Percentiles rank a stretch among this genome's conserved stretches.
phyloP scores from a whole-genome alignment of 1,284 basidiomycete genomes.

The Sparassis latifolia region DNA sequence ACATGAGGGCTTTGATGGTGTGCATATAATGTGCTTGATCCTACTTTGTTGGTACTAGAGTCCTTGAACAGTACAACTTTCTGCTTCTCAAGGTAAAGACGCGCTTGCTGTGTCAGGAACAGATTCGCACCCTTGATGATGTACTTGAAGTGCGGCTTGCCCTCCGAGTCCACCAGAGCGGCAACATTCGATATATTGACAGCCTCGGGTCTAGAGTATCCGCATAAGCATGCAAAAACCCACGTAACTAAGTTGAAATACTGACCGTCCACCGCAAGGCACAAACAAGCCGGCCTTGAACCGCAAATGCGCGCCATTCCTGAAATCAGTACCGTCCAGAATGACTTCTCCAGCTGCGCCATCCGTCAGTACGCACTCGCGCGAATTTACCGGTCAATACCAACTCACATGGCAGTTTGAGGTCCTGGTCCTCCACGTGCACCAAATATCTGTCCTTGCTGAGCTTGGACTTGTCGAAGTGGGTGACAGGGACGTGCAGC shows the following conservation, averaged over 20 bases:
- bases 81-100: constrained; percentile 89
- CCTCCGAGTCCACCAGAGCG: constrained; percentile 85
- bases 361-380: constrained; percentile 2
- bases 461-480: constrained; percentile 85
- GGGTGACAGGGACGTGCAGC: constrained; percentile 70
- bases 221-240: too few relatives aligned
- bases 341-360: constrained; percentile 82
- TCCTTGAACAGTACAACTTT: constrained; percentile 96
- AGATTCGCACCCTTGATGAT: constrained; percentile 95
- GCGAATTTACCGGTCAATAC: not conserved
- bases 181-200: constrained; percentile 97
- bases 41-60: constrained; percentile 90
- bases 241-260: constrained; percentile 1
- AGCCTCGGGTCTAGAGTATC: constrained; percentile 66
- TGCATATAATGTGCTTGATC: constrained; percentile 4
- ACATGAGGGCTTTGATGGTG: not conserved
- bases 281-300: constrained; percentile 98
- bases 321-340: constrained; percentile 92
- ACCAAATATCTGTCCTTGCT: constrained; percentile 93
- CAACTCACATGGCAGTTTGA: constrained; percentile 80
- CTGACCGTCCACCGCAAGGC: constrained; percentile 88
- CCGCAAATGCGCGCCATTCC: constrained; percentile 90
- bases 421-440: constrained; percentile 89
- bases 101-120: constrained; percentile 96
- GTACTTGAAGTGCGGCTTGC: constrained; percentile 97